Evolutionary conservation across 2,329 filamentous ascomycete genomes (phyloP).

Genomic region (Penicillium sp.): DNA sequence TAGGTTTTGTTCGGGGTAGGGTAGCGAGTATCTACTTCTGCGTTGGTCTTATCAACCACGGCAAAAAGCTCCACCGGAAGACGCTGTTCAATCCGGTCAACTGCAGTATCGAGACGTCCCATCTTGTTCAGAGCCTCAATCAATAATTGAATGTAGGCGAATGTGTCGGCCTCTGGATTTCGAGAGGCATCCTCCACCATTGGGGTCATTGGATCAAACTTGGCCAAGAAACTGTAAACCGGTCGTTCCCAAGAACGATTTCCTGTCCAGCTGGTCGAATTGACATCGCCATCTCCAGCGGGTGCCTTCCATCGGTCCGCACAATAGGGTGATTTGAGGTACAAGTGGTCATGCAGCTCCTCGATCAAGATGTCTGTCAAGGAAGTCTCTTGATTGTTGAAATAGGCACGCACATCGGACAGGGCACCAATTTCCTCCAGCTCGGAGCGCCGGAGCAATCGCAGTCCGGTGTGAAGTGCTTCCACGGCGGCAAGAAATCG

Average conservation of each 20-base stretch:
- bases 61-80: constrained; percentile 89
- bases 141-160: constrained; percentile 82
- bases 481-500: constrained; percentile 89
- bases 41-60: constrained; percentile 90
- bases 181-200: constrained; percentile 82
- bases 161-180: constrained; percentile 92
- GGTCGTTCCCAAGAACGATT: constrained; percentile 48
- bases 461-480: constrained; percentile 77
- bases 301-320: constrained; percentile 90
- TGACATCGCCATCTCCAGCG: constrained; percentile 31
- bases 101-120: constrained; percentile 73
- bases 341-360: constrained; percentile 92
- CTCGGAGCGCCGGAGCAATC: constrained; percentile 77
- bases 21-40: constrained; percentile 86
- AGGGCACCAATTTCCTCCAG: constrained; percentile 87
- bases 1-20: constrained; percentile 63
- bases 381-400: constrained; percentile 86
- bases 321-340: constrained; percentile 95
- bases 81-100: constrained; percentile 86
- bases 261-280: constrained; percentile 23
- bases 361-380: constrained; percentile 95
- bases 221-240: constrained; percentile 53
- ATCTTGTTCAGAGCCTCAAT: constrained; percentile 88
- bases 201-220: constrained; percentile 49
- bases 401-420: constrained; percentile 76